phyloP scores from a whole-genome alignment of 2,329 filamentous ascomycete species.

The Aspergillus carbonarius region DNA sequence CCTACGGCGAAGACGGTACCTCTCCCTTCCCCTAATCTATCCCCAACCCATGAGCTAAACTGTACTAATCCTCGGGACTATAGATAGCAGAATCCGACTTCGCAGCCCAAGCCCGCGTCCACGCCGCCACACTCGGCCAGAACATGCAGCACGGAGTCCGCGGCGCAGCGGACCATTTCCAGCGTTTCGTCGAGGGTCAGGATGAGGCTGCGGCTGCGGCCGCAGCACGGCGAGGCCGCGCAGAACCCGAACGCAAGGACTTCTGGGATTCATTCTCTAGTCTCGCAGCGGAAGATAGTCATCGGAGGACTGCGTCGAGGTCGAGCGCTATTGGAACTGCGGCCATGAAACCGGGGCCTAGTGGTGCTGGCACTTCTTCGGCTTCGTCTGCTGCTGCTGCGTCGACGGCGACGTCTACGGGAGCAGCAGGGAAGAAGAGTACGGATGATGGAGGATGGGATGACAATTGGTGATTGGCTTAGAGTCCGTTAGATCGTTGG shows the following conservation, averaged over 20 bases:
- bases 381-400: slow-evolving; percentile 10
- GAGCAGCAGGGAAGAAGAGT: slow-evolving; percentile 21
- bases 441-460: slow-evolving; percentile 54
- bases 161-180: slow-evolving; percentile 76
- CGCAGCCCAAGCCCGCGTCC: slow-evolving; percentile 66
- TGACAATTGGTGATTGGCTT: slow-evolving; percentile 45
- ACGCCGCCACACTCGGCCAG: slow-evolving; percentile 56
- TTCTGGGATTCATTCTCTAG: slow-evolving; percentile 93
- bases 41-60: background rate
- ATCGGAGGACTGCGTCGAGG: slow-evolving; percentile 33
- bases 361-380: slow-evolving; percentile 9
- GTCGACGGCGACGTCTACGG: slow-evolving; percentile 21
- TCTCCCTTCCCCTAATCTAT: slow-evolving; percentile 1
- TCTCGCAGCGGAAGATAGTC: slow-evolving; percentile 47
- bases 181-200: slow-evolving; percentile 80
- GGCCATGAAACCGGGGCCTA: slow-evolving; percentile 57
- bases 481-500: background rate
- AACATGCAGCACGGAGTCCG: slow-evolving; percentile 66
- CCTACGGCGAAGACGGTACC: slow-evolving; percentile 84
- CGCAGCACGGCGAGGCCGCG: slow-evolving; percentile 27
- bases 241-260: slow-evolving; percentile 68
- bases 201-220: slow-evolving; percentile 49
- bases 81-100: slow-evolving; percentile 79
- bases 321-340: slow-evolving; percentile 61
- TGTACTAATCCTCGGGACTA: slow-evolving; percentile 2